Base-by-base conservation (phyloP, 148 eudicot species). In the Hydrangea macrophylla region DNA sequence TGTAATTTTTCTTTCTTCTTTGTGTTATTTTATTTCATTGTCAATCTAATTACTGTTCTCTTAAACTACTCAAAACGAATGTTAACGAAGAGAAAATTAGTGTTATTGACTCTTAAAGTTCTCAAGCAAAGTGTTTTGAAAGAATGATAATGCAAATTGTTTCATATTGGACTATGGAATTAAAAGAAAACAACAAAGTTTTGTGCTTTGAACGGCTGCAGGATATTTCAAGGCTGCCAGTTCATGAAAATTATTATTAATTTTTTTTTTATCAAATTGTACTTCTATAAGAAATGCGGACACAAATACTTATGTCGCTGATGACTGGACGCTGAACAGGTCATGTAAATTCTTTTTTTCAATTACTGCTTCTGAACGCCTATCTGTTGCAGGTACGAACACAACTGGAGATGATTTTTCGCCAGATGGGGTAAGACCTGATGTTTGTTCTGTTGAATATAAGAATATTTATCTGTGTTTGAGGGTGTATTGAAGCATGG, bases 371-470 rank as follows among this genome's bases (percentile, higher is more conserved):
- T 61, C 31, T 51, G 39, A 65, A 40, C 70, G 56, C 72, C 61
- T 54, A 26, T 67, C 76, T 32, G 25, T 68, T 67, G 69, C 83
- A 90, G 97, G 96, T 90, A 1, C 79, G 84, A 28, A 80, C 80
- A 60, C 98, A 90, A 71, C 71, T 94, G 71, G 83, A 94, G 83
- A 90, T 74, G 82, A 94, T 94, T 69, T 93, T 93, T 75, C 84
- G 80, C 63, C 90, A 85, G 61, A 85, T 90, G 96, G 97, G 92
- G 96, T 90, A 86, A 63, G 82, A 62, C 27, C n/a, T 56, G 36
- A 20, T 56, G 35, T 9, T 70, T 45, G 1, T 48, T 57, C 45
- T 48, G 28, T 58, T 65, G 9, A 69, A 37, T 25, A 48, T 23
- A 30, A 15, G 17, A 17, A 48, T 44, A 44, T 27, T 5, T 35